Evolutionary conservation across 257 asterid species (phyloP).

Genomic region (Penstemon barbatus): DNA sequence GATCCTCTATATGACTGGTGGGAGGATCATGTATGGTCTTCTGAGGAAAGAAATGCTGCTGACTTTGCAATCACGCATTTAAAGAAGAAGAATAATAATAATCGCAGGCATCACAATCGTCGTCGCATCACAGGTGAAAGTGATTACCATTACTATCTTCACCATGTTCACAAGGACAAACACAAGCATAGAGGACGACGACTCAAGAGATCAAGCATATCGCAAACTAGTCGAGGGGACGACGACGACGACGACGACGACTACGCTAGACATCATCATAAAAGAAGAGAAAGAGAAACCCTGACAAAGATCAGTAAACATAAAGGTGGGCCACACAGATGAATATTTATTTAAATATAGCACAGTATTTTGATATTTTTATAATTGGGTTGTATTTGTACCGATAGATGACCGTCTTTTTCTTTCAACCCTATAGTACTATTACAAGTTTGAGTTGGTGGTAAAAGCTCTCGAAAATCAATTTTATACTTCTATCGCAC

Average conservation of each 20-base stretch:
- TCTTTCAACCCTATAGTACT: too few species aligned
- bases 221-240: slow-evolving; percentile 28
- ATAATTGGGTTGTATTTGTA: too few species aligned
- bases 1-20: slow-evolving; percentile 96
- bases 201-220: slow-evolving; percentile 41
- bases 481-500: too few species aligned
- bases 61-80: slow-evolving; percentile 31
- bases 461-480: too few species aligned
- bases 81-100: slow-evolving; percentile 38
- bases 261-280: slow-evolving; percentile 41
- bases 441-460: too few species aligned
- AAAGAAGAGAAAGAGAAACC: slow-evolving; percentile 40
- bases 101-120: slow-evolving; percentile 41
- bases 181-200: slow-evolving; percentile 54
- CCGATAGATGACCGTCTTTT: too few species aligned
- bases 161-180: slow-evolving; percentile 72
- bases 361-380: too few species aligned
- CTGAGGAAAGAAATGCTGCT: slow-evolving; percentile 35
- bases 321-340: background rate
- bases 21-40: slow-evolving; percentile 74
- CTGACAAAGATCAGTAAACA: slow-evolving; percentile 25
- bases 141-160: slow-evolving; percentile 61
- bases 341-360: too few species aligned
- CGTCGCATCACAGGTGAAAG: slow-evolving; percentile 38
- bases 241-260: slow-evolving; percentile 37